Evolutionary conservation across 805 yeast species (phyloP).

Genomic region (Schwanniomyces polymorphus): DNA sequence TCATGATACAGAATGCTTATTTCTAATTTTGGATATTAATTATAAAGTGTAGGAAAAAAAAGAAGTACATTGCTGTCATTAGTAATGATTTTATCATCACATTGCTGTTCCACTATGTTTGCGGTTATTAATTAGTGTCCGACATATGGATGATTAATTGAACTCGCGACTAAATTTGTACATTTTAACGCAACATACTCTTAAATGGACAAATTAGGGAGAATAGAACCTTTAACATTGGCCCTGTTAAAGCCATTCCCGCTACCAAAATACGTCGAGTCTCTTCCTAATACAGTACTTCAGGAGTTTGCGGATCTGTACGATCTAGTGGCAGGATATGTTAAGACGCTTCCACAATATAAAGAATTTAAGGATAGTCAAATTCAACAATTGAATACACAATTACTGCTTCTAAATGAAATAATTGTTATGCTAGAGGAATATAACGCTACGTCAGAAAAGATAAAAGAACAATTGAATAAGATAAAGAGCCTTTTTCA

Average conservation of each 20-base stretch:
- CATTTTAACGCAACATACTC: neutral
- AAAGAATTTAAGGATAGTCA: slow-evolving; percentile 10
- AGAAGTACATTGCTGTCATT: too few relatives aligned
- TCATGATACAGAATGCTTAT: too few relatives aligned
- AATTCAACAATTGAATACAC: slow-evolving; percentile 12
- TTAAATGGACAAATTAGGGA: neutral
- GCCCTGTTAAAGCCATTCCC: slow-evolving; percentile 15
- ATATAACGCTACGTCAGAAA: slow-evolving; percentile 17
- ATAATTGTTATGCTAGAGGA: slow-evolving; percentile 17
- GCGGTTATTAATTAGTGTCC: too few relatives aligned
- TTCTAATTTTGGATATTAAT: neutral
- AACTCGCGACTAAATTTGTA: neutral
- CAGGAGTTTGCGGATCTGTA: slow-evolving; percentile 27
- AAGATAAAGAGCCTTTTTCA: slow-evolving; percentile 24
- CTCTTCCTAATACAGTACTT: slow-evolving; percentile 26
- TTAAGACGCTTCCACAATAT: slow-evolving; percentile 23
- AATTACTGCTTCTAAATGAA: slow-evolving; percentile 17
- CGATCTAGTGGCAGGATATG: slow-evolving; percentile 30
- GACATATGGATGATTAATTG: neutral
- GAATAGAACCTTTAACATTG: slow-evolving; percentile 7
- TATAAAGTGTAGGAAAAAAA: neutral
- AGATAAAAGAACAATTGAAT: slow-evolving; percentile 23
- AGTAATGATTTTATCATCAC: too few relatives aligned
- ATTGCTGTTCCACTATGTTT: too few relatives aligned
- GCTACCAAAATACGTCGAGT: slow-evolving; percentile 26